Evolutionary conservation across 371 early-diverging fungal genomes (phyloP).

Genomic region (Mortierella sp.): DNA sequence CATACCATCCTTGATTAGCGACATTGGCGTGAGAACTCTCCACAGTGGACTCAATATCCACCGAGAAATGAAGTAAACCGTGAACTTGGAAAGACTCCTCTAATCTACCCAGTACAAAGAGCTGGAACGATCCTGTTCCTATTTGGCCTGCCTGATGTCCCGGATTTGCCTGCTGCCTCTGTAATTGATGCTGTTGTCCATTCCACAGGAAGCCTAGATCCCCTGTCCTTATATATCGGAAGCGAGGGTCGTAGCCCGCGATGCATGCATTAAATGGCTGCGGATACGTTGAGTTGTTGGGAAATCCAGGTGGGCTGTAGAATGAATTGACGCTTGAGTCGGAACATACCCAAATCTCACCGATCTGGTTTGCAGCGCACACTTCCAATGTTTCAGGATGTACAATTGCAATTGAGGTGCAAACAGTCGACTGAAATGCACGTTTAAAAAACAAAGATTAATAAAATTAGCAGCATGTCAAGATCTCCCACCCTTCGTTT

Average conservation of each 20-base stretch:
- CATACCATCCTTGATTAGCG: conserved; percentile 70
- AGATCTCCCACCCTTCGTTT: background rate
- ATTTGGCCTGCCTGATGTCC: conserved; percentile 7
- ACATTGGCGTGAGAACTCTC: conserved; percentile 70
- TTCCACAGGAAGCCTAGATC: conserved; percentile 88
- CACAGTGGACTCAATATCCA: conserved; percentile 80
- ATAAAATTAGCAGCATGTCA: too few relatives aligned
- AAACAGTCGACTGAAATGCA: conserved; percentile 26
- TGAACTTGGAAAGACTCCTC: conserved; percentile 76
- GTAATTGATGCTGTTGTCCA: conserved; percentile 39
- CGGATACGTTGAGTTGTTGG: conserved; percentile 8
- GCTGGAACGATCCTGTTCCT: conserved; percentile 38
- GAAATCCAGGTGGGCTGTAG: conserved; percentile 21
- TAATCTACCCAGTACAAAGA: conserved; percentile 83
- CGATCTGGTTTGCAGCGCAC: conserved; percentile 78
- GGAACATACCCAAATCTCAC: conserved; percentile 90
- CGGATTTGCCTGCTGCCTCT: conserved; percentile 11
- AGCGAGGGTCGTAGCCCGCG: conserved; percentile 70
- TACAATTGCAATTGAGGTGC: conserved; percentile 51
- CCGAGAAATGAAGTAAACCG: conserved; percentile 77
- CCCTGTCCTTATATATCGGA: conserved; percentile 85
- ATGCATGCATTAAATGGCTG: conserved; percentile 59
- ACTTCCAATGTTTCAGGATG: conserved; percentile 58
- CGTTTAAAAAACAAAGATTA: background rate
- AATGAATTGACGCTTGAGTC: conserved; percentile 63